phyloP scores from a whole-genome alignment of 106 monocot genomes.

The Dioscorea dumetorum region DNA sequence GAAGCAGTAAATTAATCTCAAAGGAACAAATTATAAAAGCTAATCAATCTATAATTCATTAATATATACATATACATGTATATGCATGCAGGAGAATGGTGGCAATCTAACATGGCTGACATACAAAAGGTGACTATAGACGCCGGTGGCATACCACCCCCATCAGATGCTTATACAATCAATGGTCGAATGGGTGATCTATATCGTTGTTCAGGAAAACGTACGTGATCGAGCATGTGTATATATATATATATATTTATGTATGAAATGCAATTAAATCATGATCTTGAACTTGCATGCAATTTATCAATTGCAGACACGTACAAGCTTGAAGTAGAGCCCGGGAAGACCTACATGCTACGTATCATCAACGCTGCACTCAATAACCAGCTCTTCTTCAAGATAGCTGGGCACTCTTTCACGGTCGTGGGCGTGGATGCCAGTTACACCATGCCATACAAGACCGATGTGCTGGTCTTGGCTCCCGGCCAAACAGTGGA shows the following conservation, averaged over 20 bases:
- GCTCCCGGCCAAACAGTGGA: slow-evolving; percentile 81
- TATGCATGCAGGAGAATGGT: slow-evolving; percentile 29
- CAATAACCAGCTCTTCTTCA: slow-evolving; percentile 74
- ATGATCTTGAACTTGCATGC: not conserved
- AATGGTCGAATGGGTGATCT: slow-evolving; percentile 63
- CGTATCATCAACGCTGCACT: slow-evolving; percentile 87
- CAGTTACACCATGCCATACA: slow-evolving; percentile 57
- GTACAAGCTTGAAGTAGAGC: slow-evolving; percentile 37
- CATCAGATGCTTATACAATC: slow-evolving; percentile 79
- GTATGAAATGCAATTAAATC: not conserved
- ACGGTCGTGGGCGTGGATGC: slow-evolving; percentile 79
- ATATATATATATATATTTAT: no score
- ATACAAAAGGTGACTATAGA: slow-evolving; percentile 27
- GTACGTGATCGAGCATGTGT: slow-evolving; percentile 19
- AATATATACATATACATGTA: no score
- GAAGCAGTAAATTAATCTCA: no score
- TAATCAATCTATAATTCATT: no score
- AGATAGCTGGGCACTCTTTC: slow-evolving; percentile 60
- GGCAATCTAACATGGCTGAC: slow-evolving; percentile 54
- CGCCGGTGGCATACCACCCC: slow-evolving; percentile 13
- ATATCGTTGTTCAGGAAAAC: slow-evolving; percentile 42
- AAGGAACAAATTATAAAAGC: no score
- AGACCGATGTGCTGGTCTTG: slow-evolving; percentile 52
- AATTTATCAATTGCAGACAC: slow-evolving; percentile 19
- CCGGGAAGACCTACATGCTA: slow-evolving; percentile 58